Percentiles rank a stretch among this genome's conserved stretches.
Evolutionary conservation across 2,329 filamentous ascomycete genomes (phyloP).

Genomic region (Colletotrichum tofieldiae): DNA sequence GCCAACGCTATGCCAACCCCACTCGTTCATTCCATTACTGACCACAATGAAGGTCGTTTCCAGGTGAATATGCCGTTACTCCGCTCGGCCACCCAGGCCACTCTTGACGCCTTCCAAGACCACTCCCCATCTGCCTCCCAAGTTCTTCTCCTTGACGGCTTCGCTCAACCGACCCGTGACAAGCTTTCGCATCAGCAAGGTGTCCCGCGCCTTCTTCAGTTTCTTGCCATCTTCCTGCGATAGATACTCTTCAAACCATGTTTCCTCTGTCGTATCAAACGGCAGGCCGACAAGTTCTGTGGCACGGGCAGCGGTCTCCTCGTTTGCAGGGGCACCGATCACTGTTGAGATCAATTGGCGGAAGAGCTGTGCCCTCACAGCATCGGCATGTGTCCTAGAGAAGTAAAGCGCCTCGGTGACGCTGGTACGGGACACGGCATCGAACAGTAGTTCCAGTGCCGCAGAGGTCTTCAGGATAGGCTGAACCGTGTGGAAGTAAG

Average conservation of each 20-base stretch:
- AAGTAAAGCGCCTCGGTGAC: constrained; percentile 83
- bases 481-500: constrained; percentile 84
- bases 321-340: constrained; percentile 58
- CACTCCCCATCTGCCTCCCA: constrained; percentile 64
- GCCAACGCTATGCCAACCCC: constrained; percentile 41
- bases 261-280: constrained; percentile 79
- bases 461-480: constrained; percentile 78
- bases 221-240: constrained; percentile 75
- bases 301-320: constrained; percentile 68
- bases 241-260: constrained; percentile 81
- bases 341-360: constrained; percentile 75
- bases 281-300: constrained; percentile 82
- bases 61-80: neutral
- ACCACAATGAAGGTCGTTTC: neutral
- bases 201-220: constrained; percentile 78
- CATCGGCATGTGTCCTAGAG: constrained; percentile 74
- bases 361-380: constrained; percentile 76
- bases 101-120: constrained; percentile 68
- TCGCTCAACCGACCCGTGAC: constrained; percentile 74
- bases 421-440: constrained; percentile 76
- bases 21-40: neutral
- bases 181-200: constrained; percentile 81
- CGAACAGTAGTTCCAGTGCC: constrained; percentile 78
- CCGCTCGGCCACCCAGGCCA: constrained; percentile 51
- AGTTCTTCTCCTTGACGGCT: constrained; percentile 59